Percentiles rank a stretch among this genome's conserved stretches.
Evolutionary conservation across 495 filamentous ascomycete genomes (phyloP).

Genomic region (Penicillium manginii): DNA sequence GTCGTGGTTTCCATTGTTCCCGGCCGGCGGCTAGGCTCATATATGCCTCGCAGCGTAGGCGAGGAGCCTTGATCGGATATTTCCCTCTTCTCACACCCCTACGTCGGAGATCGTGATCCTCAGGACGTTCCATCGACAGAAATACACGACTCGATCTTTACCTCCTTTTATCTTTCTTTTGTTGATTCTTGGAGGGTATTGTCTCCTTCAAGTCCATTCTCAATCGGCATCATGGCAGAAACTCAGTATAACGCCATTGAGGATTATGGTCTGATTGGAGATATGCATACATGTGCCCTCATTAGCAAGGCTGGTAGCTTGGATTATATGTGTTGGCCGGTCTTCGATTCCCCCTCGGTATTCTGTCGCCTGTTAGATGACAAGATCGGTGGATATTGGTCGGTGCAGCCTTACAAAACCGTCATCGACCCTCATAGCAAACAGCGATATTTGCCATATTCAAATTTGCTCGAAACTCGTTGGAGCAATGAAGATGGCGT

Average conservation of each 20-base stretch:
- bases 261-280: constrained; percentile 76
- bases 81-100: constrained; percentile 3
- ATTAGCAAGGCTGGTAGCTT: constrained; percentile 71
- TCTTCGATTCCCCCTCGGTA: constrained; percentile 67
- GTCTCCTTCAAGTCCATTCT: background rate
- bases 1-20: constrained; percentile 26
- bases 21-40: constrained; percentile 13
- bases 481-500: constrained; percentile 75
- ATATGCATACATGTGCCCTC: constrained; percentile 77
- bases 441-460: constrained; percentile 70
- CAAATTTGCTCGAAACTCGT: constrained; percentile 70
- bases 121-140: background rate
- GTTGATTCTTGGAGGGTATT: background rate
- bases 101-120: background rate
- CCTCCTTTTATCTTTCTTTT: background rate
- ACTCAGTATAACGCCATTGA: constrained; percentile 66
- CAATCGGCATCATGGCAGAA: constrained; percentile 24
- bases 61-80: background rate
- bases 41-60: constrained; percentile 14
- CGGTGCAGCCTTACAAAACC: constrained; percentile 54
- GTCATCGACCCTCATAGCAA: constrained; percentile 61
- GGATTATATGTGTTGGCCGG: constrained; percentile 79
- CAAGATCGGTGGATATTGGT: constrained; percentile 71
- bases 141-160: background rate
- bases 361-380: constrained; percentile 72